Percentiles rank a stretch among this genome's conserved stretches.
These are phyloP conservation scores for Penicillium sp. DNA, from an alignment of 2,329 filamentous ascomycete species.

Conservation along the genomic window DNA sequence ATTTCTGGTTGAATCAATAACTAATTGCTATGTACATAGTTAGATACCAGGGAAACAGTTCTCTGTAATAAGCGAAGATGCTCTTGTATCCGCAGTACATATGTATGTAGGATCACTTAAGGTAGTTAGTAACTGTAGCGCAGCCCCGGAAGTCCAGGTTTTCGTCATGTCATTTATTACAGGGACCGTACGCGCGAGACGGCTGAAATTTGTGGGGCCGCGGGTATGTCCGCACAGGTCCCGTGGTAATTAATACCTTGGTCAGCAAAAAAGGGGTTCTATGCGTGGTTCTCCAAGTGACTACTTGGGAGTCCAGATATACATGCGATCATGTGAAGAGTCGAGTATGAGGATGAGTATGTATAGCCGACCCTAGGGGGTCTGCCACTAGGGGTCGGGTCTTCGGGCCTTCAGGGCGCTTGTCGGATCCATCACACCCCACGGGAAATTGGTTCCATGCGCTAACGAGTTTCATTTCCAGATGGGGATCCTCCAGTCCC, in stretches of 20 bases:
- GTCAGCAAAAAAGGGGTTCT: neutral
- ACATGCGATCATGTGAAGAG: neutral
- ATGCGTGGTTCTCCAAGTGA: neutral
- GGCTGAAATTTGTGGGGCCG: neutral
- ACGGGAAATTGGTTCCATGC: constrained; percentile 8
- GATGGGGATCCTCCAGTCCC: neutral
- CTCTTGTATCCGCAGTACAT: neutral
- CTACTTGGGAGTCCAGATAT: neutral
- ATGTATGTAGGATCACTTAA: too few relatives aligned
- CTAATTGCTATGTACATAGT: neutral
- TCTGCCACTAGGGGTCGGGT: neutral
- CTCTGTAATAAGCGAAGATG: neutral
- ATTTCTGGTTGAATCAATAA: neutral
- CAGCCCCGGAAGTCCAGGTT: neutral
- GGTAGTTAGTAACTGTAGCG: neutral
- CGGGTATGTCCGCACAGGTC: constrained; percentile 9
- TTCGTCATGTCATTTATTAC: neutral
- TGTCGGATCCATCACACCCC: constrained; percentile 1
- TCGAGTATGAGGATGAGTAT: neutral
- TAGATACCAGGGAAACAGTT: neutral
- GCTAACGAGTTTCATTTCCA: constrained; percentile 9
- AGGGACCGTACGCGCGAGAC: neutral
- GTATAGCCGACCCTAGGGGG: neutral
- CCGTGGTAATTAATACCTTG: constrained; percentile 7
- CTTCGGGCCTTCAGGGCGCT: neutral